Evolutionary conservation across 164 flowering plant species (phyloP).

Genomic region (Malania oleifera): DNA sequence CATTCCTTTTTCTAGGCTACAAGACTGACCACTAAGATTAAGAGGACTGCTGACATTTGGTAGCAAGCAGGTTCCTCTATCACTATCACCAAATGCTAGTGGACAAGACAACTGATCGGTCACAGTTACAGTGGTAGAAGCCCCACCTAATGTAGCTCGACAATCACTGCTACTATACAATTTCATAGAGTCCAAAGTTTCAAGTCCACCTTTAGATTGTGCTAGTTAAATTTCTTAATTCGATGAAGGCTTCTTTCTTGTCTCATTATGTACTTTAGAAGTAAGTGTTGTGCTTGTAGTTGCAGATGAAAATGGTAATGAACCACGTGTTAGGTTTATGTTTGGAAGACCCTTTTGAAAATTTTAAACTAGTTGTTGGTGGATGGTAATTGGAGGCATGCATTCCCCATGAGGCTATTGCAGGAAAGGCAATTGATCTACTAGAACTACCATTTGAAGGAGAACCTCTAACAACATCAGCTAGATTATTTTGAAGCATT

Average conservation of each 20-base stretch:
- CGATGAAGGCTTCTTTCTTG: constrained; percentile 26
- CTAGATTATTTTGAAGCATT: constrained; percentile 46
- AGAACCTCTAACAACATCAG: constrained; percentile 38
- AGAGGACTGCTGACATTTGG: constrained; percentile 10
- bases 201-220: constrained; percentile 24
- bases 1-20: constrained; percentile 14
- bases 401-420: constrained; percentile 87
- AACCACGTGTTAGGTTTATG: constrained; percentile 42
- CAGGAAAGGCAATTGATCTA: constrained; percentile 71
- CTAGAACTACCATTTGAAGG: constrained; percentile 71
- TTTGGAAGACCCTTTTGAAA: constrained; percentile 39
- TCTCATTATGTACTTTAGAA: constrained; percentile 31
- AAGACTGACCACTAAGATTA: constrained; percentile 12
- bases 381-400: constrained; percentile 43
- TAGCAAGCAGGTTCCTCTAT: constrained; percentile 1
- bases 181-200: constrained; percentile 23
- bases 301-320: constrained; percentile 27
- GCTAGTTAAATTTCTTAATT: constrained; percentile 27
- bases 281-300: constrained; percentile 27
- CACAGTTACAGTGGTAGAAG: constrained; percentile 4
- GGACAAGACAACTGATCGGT: constrained; percentile 11
- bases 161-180: constrained; percentile 18
- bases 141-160: constrained; percentile 7
- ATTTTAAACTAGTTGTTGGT: constrained; percentile 26
- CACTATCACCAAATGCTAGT: constrained; percentile 14